Evolutionary conservation across 345 rosid genomes (phyloP).

Genomic region (Luvunga scandens): DNA sequence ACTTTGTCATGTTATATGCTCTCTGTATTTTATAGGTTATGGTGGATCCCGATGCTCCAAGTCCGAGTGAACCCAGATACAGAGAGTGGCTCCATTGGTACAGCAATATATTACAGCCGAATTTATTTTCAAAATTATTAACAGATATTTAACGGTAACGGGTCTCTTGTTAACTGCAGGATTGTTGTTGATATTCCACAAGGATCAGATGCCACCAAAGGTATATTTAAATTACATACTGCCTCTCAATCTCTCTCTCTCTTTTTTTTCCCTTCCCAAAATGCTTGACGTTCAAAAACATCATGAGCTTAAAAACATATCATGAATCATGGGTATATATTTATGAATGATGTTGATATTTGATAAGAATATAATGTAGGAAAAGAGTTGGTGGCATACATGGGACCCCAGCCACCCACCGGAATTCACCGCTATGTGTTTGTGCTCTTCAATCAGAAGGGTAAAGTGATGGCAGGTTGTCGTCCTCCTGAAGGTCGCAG

Average conservation of each 20-base stretch:
- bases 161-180: slow-evolving; percentile 15
- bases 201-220: slow-evolving; percentile 34
- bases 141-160: no score
- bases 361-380: slow-evolving; percentile 13
- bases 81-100: slow-evolving; percentile 37
- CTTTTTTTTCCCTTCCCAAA: no score
- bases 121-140: not conserved
- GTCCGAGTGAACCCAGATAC: slow-evolving; percentile 33
- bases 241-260: no score
- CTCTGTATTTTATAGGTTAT: slow-evolving; percentile 14
- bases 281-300: no score
- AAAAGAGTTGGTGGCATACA: slow-evolving; percentile 32
- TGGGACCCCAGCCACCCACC: slow-evolving; percentile 38
- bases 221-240: slow-evolving; percentile 5
- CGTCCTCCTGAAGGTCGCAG: slow-evolving; percentile 22
- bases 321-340: no score
- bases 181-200: slow-evolving; percentile 43
- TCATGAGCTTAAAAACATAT: not conserved
- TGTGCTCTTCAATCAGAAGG: slow-evolving; percentile 35
- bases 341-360: not conserved
- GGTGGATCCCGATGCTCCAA: slow-evolving; percentile 42
- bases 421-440: slow-evolving; percentile 45
- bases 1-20: no score
- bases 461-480: slow-evolving; percentile 14
- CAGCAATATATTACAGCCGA: not conserved